phyloP scores from a whole-genome alignment of 2,329 filamentous ascomycete genomes.

The Alternaria burnsii region DNA sequence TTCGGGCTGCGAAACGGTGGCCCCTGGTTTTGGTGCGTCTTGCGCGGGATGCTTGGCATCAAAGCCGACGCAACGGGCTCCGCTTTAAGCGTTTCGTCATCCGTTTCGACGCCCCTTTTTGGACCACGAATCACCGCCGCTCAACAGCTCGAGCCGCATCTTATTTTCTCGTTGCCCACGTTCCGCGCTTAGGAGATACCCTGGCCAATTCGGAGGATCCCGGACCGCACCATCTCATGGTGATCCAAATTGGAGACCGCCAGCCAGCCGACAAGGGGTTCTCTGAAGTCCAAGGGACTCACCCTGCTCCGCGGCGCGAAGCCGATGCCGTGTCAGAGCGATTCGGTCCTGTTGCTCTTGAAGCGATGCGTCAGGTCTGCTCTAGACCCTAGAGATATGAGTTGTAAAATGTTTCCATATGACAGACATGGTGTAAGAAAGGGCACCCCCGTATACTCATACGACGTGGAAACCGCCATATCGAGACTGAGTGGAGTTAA shows the following conservation, averaged over 20 bases:
- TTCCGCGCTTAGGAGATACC: constrained; percentile 24
- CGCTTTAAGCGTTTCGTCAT: constrained; percentile 46
- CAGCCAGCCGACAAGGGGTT: constrained; percentile 11
- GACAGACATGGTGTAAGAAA: constrained; percentile 1
- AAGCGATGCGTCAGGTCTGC: background rate
- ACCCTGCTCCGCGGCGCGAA: constrained; percentile 22
- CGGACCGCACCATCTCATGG: constrained; percentile 21
- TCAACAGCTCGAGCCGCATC: constrained; percentile 38
- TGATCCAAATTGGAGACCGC: constrained; percentile 10
- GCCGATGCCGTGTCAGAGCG: constrained; percentile 10
- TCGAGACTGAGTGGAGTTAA: background rate
- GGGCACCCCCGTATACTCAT: background rate
- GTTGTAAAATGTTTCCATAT: background rate
- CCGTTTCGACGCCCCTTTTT: constrained; percentile 41
- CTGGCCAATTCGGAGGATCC: constrained; percentile 28
- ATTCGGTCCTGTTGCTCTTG: constrained; percentile 10
- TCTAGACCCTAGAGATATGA: constrained; percentile 5
- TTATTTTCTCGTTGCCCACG: constrained; percentile 27
- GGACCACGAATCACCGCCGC: constrained; percentile 28
- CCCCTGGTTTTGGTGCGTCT: constrained; percentile 33
- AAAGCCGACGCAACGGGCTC: constrained; percentile 38
- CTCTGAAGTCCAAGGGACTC: constrained; percentile 4
- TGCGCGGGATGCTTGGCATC: constrained; percentile 44
- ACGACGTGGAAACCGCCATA: background rate
- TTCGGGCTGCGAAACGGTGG: constrained; percentile 38